Conservation (phyloP, 306 rosid genomes). For the Gillenia trifoliata region DNA sequence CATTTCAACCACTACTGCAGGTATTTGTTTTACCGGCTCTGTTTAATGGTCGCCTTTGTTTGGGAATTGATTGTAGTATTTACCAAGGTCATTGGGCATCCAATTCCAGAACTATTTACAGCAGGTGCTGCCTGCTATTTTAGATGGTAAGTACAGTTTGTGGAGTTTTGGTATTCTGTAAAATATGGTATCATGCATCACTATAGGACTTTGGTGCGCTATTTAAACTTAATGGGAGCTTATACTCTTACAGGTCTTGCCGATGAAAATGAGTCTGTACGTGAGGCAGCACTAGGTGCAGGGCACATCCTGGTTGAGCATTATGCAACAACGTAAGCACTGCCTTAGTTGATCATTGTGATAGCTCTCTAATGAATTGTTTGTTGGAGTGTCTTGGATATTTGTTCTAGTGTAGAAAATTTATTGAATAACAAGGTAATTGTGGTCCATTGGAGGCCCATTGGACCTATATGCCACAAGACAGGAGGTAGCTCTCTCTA, state of each 20-base stretch:
- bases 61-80: conserved; percentile 43
- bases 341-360: neutral
- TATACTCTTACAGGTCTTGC: conserved; percentile 67
- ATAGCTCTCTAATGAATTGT: neutral
- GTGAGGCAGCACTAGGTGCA: conserved; percentile 97
- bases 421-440: neutral
- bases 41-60: conserved; percentile 6
- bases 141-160: conserved; percentile 59
- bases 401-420: neutral
- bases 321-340: conserved; percentile 87
- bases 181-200: neutral
- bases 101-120: conserved; percentile 91
- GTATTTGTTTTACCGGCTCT: neutral
- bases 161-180: neutral
- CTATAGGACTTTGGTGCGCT: neutral
- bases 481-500: neutral
- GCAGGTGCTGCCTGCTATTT: conserved; percentile 88
- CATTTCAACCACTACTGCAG: neutral
- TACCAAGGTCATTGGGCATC: conserved; percentile 89
- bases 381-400: neutral
- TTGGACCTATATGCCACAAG: neutral
- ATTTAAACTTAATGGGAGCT: neutral
- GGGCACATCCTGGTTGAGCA: conserved; percentile 97
- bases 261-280: conserved; percentile 98
- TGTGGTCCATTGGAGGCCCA: neutral